Evolutionary conservation across 1,139 yeast genomes (phyloP), one percentile per base, ranked within the genome.

Genomic region (Yamadazyma friedrichii): DNA sequence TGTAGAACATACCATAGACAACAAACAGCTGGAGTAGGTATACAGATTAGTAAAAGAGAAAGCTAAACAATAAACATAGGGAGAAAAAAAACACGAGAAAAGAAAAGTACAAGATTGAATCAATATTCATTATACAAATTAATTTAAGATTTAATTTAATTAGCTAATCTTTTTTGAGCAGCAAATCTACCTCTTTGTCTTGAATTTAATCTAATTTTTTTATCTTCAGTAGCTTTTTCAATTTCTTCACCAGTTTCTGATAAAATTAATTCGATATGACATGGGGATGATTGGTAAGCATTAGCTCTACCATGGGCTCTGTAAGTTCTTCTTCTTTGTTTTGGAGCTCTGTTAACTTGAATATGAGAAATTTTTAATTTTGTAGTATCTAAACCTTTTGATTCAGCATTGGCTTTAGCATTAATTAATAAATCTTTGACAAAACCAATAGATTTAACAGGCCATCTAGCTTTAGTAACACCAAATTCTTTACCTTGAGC

Each of bases 301-400:
- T 91, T 93, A 74, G 89, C 88, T 84, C 98, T 91, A 87, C 99
- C 99, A 85, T 93, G 98, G 66, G 98, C 98, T 85, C 99, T 93
- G 96, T 81, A 94, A 70, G 98, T 93, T 82, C 99, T 89, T 82
- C 98, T 93, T 84, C 98, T 94, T 82, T 88, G 95, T 82, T 89
- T 89, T 79, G 98, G 98, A 66, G 98, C 98, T 76, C 89, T 96
- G 95, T 93, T 94, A 67, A 93, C 98, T 83, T 94, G 98, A 70
- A 94, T 91, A 88, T 93, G 98, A 64, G 95, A 84, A 68, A 93
- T 82, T 78, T 84, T 86, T 74, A 93, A 86, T 73, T 85, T 88
- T 65, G 94, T 81, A 63, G 87, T 82, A 71, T 93, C 98, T 76
- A 93, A 88, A 67, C 98, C 98, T 84, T 93, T 93, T 62, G 95